Base-by-base conservation (phyloP, 2,329 filamentous ascomycete genomes). In the Hysterium pulicare region DNA sequence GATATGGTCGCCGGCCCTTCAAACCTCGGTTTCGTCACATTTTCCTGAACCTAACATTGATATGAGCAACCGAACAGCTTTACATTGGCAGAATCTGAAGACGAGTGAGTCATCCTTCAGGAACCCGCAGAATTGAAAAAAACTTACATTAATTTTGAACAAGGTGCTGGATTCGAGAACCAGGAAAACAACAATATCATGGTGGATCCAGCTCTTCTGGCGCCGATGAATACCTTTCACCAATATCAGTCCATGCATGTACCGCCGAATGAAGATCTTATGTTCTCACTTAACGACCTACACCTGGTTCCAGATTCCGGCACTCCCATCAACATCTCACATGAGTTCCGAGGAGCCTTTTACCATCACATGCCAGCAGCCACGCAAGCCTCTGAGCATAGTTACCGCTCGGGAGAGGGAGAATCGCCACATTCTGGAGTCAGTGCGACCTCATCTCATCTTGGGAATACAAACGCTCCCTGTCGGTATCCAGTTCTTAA, bases 401-500 rank as follows among this genome's bases (percentile, higher is more conserved):
- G 61, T 46, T 65, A 65, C 44, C 55, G 59, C 16, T 66, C 61
- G 10, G 58, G 53, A 22, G 62, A 66, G 26, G 64, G 61, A 11
- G 61, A 59, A 31, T 65, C 62, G 13, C 62, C 62, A 11, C 59
- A 64, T 38, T 66, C 62, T 30, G 61, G 57, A 24, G 54, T 57
- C 13, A 66, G 61, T 44, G 54, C 54, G 9, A 56, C 53, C 21
- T 66, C 62, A 6, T 65, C 61, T 21, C 59, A 64, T 32, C 54
- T 55, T 26, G 62, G 57, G n/a, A 47, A 47, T 5, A 42, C 51
- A 8, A 20, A 17, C 10, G 21, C 34, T 28, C n/a, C n/a, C n/a
- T 73, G 40, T 57, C 81, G 87, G 61, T 95, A 95, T 61, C 90
- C 90, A 4, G 90, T 95, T 13, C 71, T 95, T 44, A 84, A 88